These are phyloP conservation scores for Coleophoma crateriformis DNA, from an alignment of 2,329 filamentous ascomycete genomes.

Conservation along the genomic window DNA sequence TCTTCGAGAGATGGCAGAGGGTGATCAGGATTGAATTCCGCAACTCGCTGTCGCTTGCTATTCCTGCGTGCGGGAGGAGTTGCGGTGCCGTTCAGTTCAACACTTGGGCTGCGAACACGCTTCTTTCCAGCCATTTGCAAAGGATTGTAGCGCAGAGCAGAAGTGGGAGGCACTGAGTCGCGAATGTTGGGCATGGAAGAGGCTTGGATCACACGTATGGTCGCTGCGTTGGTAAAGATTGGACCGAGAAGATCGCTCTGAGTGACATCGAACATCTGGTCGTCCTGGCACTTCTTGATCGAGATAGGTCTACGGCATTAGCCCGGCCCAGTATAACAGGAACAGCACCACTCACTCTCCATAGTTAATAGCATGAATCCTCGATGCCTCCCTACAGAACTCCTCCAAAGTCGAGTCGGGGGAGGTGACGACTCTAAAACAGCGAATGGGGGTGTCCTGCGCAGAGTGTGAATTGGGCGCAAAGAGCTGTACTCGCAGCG, in stretches of 20 bases:
- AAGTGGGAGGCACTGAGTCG: conserved; percentile 26
- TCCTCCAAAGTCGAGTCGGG: conserved; percentile 23
- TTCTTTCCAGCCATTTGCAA: conserved; percentile 10
- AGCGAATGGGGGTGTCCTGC: conserved; percentile 19
- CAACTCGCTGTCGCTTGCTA: conserved; percentile 22
- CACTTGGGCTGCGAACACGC: conserved; percentile 14
- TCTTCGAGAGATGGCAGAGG: conserved; percentile 23
- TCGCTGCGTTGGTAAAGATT: conserved; percentile 18
- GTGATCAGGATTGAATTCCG: conserved; percentile 19
- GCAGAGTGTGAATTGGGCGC: conserved; percentile 12
- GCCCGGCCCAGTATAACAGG: conserved; percentile 2
- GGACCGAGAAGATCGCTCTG: conserved; percentile 21
- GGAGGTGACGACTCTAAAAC: conserved; percentile 22
- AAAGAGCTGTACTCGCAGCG: conserved; percentile 25
- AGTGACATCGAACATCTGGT: conserved; percentile 24
- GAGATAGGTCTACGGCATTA: conserved; percentile 16
- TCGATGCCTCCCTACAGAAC: conserved; percentile 23
- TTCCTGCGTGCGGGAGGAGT: conserved; percentile 8
- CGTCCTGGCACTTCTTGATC: conserved; percentile 26
- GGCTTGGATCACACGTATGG: conserved; percentile 23
- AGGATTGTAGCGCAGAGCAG: conserved; percentile 22
- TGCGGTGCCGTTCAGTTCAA: conserved; percentile 5
- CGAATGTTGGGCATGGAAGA: conserved; percentile 14
- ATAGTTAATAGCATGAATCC: conserved; percentile 25
- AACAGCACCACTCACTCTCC: conserved; percentile 17